Conservation (phyloP, 2,329 filamentous ascomycete genomes). For the Emergomyces africanus region DNA sequence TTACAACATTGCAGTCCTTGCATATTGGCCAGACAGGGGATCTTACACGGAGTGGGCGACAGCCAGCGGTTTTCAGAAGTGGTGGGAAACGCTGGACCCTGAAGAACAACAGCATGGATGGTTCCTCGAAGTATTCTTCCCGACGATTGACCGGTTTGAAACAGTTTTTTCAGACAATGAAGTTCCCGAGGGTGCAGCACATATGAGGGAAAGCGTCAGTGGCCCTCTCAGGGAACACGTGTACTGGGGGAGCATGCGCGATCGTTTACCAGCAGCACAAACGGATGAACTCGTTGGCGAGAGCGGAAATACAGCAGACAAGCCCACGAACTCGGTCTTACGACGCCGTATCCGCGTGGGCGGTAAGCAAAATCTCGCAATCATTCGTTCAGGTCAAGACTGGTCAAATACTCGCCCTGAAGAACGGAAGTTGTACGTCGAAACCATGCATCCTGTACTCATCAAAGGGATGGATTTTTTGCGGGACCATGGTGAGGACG, state of each 20-base stretch:
- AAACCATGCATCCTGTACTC: slow-evolving; percentile 35
- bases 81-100: slow-evolving; percentile 25
- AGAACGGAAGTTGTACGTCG: slow-evolving; percentile 33
- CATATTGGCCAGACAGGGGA: slow-evolving; percentile 26
- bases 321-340: background rate
- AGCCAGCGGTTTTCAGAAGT: slow-evolving; percentile 24
- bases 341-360: slow-evolving; percentile 19
- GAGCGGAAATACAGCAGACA: slow-evolving; percentile 1
- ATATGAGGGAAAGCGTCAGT: slow-evolving; percentile 27
- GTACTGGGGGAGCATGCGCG: slow-evolving; percentile 38
- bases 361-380: slow-evolving; percentile 29
- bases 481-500: slow-evolving; percentile 29
- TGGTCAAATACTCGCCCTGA: slow-evolving; percentile 30
- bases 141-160: slow-evolving; percentile 32
- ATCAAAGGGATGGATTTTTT: slow-evolving; percentile 34
- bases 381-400: slow-evolving; percentile 37
- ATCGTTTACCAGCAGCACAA: slow-evolving; percentile 30
- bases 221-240: slow-evolving; percentile 31
- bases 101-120: slow-evolving; percentile 22
- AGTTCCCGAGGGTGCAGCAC: slow-evolving; percentile 29
- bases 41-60: slow-evolving; percentile 21
- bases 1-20: slow-evolving; percentile 26
- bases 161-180: slow-evolving; percentile 29
- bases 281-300: slow-evolving; percentile 23
- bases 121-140: slow-evolving; percentile 33